These are phyloP conservation scores for Candida tropicalis DNA, from an alignment of 1,139 yeast genomes.

Conservation along the genomic window DNA sequence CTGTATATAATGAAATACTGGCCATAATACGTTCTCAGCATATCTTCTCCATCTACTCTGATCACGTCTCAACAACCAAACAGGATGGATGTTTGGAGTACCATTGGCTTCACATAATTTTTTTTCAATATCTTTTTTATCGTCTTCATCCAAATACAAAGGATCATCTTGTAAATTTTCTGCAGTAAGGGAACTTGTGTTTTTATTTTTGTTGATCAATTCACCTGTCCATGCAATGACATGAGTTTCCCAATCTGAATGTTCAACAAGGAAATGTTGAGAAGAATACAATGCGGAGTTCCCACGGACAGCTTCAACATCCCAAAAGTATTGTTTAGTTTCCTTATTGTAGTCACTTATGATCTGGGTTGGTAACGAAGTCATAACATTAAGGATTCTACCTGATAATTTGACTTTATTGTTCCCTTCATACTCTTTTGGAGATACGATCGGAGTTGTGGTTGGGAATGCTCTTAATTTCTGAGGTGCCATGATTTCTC, in stretches of 20 bases:
- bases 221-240: conserved; percentile 97
- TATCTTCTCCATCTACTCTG: conserved; percentile 82
- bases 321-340: conserved; percentile 44
- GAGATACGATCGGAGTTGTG: conserved; percentile 25
- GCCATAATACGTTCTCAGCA: conserved; percentile 93
- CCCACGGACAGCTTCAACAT: conserved; percentile 71
- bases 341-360: conserved; percentile 34
- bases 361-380: conserved; percentile 68
- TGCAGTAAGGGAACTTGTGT: conserved; percentile 16
- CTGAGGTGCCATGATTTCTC: conserved; percentile 3
- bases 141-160: conserved; percentile 58
- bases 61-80: conserved; percentile 79
- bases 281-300: conserved; percentile 85
- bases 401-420: conserved; percentile 52
- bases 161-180: conserved; percentile 55
- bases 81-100: conserved; percentile 69
- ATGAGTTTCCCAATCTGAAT: conserved; percentile 83
- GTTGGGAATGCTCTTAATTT: conserved; percentile 11
- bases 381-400: conserved; percentile 66
- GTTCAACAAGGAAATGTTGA: conserved; percentile 61
- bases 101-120: conserved; percentile 47
- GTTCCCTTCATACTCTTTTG: conserved; percentile 30
- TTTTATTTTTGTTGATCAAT: conserved; percentile 44
- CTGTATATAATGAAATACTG: conserved; percentile 89
- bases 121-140: conserved; percentile 50